Evolutionary conservation across 2,329 filamentous ascomycete genomes (phyloP), one percentile per base, ranked within the genome.

Genomic region (Aspergillus awamori): DNA sequence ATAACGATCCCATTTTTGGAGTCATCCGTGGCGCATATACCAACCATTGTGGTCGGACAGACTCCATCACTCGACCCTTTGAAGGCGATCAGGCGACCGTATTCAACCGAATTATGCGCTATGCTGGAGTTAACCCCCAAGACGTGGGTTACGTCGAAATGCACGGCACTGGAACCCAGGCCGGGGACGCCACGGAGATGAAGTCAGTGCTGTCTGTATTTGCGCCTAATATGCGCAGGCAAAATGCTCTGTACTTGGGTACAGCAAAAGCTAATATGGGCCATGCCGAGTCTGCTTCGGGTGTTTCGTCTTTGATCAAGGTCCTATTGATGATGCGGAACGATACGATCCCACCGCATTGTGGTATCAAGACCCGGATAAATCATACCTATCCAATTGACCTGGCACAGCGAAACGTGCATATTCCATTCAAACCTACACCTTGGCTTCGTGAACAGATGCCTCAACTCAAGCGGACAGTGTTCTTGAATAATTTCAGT

Each of bases 121-220:
- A 90, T 49, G 88, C 90, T 45, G 88, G 89, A 59, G 84, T 95
- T 22, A 87, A 93, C 69, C 89, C 91, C 1, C 83, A 87, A 54
- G 89, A 93, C 64, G 84, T 96, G 53, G 87, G 87, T 75, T 96
- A 94, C 70, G 88, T 96, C 8, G 92, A 96, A 77, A 92, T 95
- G 88, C 92, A 96, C 74, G 92, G 91, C 13, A 96, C 92, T 2
- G 92, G 92, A 33, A 96, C 91, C 0, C 91, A 95, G 74, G 91
- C 90, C 33, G 92, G 65, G 2, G 92, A 96, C 70, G 88, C 87
- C 7, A 89, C 87, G 4, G 93, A 97, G 74, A 93, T 94, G 89
- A 82, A 86, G 1, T 92, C 89, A 0, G 89, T 96, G 53, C 86
- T 87, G 22, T 81, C 84, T 53, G 80, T 84, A 20, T 89, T 89